Evolutionary conservation across 2,329 filamentous ascomycete species (phyloP).

Genomic region (Xylaria sp.): DNA sequence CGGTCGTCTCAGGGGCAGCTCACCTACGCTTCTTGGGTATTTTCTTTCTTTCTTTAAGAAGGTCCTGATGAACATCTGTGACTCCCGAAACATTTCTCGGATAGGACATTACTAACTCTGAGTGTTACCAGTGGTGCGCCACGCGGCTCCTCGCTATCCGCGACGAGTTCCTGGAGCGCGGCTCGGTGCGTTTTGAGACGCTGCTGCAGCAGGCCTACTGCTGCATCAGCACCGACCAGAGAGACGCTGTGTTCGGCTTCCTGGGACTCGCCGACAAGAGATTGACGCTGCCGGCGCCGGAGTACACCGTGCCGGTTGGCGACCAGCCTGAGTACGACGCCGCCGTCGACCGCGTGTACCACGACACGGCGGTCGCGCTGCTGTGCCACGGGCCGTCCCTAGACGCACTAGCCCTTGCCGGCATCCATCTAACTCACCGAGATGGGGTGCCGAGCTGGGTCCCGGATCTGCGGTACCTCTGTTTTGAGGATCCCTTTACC

Average conservation of each 20-base stretch:
- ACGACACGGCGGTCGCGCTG: neutral
- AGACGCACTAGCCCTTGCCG: neutral
- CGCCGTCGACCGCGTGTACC: neutral
- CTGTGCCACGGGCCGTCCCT: neutral
- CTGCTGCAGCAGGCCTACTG: neutral
- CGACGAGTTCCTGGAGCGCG: neutral
- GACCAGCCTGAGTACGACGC: neutral
- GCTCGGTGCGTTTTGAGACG: neutral
- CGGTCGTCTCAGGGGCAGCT: neutral
- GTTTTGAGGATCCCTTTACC: neutral
- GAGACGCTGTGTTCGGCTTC: neutral
- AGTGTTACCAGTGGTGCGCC: neutral
- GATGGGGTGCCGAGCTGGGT: conserved; percentile 1
- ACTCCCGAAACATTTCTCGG: neutral
- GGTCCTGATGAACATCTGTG: neutral
- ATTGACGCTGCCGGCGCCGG: neutral
- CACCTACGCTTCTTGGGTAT: neutral
- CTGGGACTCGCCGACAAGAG: conserved; percentile 1
- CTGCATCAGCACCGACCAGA: neutral
- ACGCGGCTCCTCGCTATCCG: neutral
- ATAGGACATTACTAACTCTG: neutral
- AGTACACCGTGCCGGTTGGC: neutral
- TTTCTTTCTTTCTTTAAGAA: neutral
- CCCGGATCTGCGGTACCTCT: neutral
- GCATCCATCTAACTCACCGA: neutral